Conservation (phyloP, 2,329 filamentous ascomycete species). For the Paecilomyces sp. region DNA sequence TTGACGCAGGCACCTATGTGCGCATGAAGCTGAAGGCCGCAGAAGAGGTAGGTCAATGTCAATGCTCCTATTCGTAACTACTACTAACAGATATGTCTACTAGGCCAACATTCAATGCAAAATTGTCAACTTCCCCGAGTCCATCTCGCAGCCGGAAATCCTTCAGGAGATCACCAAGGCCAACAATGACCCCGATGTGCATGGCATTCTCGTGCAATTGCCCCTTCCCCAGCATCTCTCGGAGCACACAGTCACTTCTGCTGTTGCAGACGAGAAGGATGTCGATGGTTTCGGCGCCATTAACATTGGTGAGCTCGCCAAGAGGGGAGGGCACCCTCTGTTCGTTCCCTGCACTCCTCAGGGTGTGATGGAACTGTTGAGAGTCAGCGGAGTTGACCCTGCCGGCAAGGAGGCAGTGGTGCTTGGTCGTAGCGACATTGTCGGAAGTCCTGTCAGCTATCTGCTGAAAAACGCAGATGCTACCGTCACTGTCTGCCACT, state of each 20-base stretch:
- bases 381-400: conserved; percentile 75
- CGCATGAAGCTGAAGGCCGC: conserved; percentile 99
- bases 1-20: conserved; percentile 76
- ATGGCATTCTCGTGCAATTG: conserved; percentile 90
- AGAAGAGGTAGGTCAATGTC: conserved; percentile 58
- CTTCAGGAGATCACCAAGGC: conserved; percentile 71
- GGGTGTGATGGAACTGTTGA: conserved; percentile 87
- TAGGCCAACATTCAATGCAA: conserved; percentile 87
- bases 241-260: conserved; percentile 83
- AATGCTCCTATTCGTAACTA: conserved; percentile 1
- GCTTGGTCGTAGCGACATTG: conserved; percentile 90
- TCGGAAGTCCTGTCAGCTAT: conserved; percentile 94
- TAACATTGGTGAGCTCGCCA: conserved; percentile 96
- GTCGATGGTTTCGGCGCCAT: conserved; percentile 91
- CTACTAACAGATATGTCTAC: conserved; percentile 2
- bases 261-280: conserved; percentile 89
- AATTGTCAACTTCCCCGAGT: conserved; percentile 73
- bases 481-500: conserved; percentile 94
- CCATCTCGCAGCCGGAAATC: conserved; percentile 76
- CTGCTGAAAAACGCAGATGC: conserved; percentile 92
- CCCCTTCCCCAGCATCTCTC: conserved; percentile 84
- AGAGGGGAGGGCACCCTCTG: conserved; percentile 80
- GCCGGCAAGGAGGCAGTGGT: conserved; percentile 92
- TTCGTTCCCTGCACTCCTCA: conserved; percentile 96
- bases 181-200: conserved; percentile 80